Conservation (phyloP, 1,139 yeast genomes). For the Fermentozyma sake region DNA sequence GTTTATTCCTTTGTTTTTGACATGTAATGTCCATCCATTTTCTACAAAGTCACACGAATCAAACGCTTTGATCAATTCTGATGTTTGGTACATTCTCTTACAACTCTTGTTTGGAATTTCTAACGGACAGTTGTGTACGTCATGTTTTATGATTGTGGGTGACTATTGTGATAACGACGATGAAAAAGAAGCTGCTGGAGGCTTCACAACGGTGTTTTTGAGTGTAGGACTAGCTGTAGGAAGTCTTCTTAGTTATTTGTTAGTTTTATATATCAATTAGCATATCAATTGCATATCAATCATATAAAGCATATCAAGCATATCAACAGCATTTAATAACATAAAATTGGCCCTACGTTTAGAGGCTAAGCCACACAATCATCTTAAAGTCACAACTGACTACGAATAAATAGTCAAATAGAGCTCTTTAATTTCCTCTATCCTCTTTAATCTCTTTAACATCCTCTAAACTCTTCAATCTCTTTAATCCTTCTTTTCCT, state of each 20-base stretch:
- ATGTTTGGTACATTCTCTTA: conserved; percentile 58
- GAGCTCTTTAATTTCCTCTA: no score
- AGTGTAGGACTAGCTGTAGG: conserved; percentile 77
- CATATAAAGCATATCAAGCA: no score
- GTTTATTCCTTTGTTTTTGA: conserved; percentile 60
- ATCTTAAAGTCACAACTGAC: no score
- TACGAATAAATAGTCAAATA: no score
- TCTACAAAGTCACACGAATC: conserved; percentile 13
- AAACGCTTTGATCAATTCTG: conserved; percentile 50
- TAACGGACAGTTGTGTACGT: conserved; percentile 80
- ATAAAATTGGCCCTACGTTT: no score
- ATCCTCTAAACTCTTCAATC: no score
- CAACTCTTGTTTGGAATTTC: conserved; percentile 81
- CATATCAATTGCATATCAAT: no score
- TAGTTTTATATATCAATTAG: conserved; percentile 38
- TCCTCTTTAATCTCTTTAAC: no score
- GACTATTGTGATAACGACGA: conserved; percentile 46
- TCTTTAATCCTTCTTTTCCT: no score
- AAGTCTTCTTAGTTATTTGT: conserved; percentile 64
- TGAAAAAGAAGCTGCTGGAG: conserved; percentile 91
- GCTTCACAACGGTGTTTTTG: conserved; percentile 75
- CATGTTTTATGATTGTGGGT: conserved; percentile 79
- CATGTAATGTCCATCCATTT: conserved; percentile 56
- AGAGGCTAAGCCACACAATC: no score
- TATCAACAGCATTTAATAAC: no score